Base-by-base conservation (phyloP, 257 asterid species). In the Mitragyna speciosa region DNA sequence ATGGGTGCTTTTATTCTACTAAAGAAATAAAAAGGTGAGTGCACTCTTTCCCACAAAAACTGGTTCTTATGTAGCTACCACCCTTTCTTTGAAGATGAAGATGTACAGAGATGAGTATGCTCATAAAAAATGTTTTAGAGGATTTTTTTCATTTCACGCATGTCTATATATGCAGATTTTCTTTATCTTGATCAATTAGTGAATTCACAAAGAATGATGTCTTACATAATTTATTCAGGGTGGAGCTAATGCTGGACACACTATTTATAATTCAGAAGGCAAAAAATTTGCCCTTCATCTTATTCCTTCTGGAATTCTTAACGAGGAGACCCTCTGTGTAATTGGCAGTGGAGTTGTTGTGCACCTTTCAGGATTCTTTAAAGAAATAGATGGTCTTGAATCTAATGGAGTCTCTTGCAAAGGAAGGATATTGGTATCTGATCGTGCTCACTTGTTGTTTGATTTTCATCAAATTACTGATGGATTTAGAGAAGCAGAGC, bases 211-310 rank as follows among this genome's bases (percentile, higher is more conserved):
- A 51, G 39, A 19, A 12, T 52, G 20, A 26, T 67, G 36, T 3
- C 47, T 16, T 51, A 11, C 47, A 39, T 48, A 36, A 22, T 70
- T 12, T 70, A 11, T 26, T 52, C 85, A 96, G 99, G 98, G 99
- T 30, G 99, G 99, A 86, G 97, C 99, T 72, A 96, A 96, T 88
- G 99, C 98, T 65, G 99, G 99, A 75, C 99, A 96, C 88, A 96
- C 99, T 39, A 94, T 94, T 73, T 96, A 96, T 86, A 94, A 96
- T 72, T 85, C 99, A 24, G 98, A 92, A 84, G 99, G 99, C 73
- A 92, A 94, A 83, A 96, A 92, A 80, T 96, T 96, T 85, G 95
- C 98, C 1, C 97, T 96, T 64, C 99, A 94, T 86, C 94, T 96
- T 75, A 96, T 96, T 19, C 99, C 99, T 73, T 96, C 98, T 0